These are phyloP conservation scores for Xanthoconium separans DNA, from an alignment of 1,284 basidiomycete genomes.

Conservation along the genomic window DNA sequence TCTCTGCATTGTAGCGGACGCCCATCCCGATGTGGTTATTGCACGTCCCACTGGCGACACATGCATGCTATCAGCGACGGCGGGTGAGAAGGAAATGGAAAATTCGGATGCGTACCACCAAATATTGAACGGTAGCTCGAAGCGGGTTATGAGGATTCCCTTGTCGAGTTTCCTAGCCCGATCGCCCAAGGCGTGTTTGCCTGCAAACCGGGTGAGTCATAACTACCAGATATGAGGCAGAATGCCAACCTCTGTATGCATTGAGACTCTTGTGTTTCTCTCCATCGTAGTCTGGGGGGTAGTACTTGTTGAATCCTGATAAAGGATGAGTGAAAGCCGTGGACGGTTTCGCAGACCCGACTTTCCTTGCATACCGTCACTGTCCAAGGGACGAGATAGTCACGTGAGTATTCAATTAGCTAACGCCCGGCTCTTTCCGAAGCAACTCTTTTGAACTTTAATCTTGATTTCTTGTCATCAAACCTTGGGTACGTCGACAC, in stretches of 20 bases:
- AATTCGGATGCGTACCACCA: slow-evolving; percentile 74
- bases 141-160: slow-evolving; percentile 91
- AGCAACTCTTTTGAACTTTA: slow-evolving; percentile 28
- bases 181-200: slow-evolving; percentile 92
- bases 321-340: slow-evolving; percentile 14
- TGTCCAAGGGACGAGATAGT: not conserved
- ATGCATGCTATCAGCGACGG: not conserved
- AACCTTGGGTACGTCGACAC: slow-evolving; percentile 23
- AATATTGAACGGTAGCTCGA: slow-evolving; percentile 95
- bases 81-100: too few species aligned
- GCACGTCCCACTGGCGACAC: slow-evolving; percentile 69
- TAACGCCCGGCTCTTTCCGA: slow-evolving; percentile 22
- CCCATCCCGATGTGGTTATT: slow-evolving; percentile 96
- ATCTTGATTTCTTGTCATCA: slow-evolving; percentile 14
- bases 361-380: slow-evolving; percentile 38
- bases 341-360: slow-evolving; percentile 8
- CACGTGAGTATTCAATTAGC: slow-evolving; percentile 12
- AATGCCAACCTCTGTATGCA: slow-evolving; percentile 60
- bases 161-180: slow-evolving; percentile 91
- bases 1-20: slow-evolving; percentile 98
- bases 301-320: slow-evolving; percentile 86
- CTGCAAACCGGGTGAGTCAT: slow-evolving; percentile 41
- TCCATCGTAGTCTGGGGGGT: slow-evolving; percentile 90
- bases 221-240: not conserved
- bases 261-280: slow-evolving; percentile 82